Evolutionary conservation across 257 asterid genomes (phyloP), one percentile per base, ranked within the genome.

Genomic region (Linderniella brevidens): DNA sequence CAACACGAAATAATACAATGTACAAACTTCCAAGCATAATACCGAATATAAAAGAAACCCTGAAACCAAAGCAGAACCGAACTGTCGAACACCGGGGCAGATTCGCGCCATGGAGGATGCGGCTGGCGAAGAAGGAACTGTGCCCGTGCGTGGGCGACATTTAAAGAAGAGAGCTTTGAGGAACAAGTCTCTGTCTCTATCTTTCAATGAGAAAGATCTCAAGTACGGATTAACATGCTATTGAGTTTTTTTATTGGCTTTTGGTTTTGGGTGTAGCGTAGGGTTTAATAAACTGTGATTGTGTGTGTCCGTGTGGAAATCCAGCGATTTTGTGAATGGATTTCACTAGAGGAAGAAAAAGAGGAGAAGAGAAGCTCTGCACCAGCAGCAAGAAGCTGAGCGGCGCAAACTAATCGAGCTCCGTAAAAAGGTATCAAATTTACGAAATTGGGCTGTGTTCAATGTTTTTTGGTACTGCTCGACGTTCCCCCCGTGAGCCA

Each of bases 331-430:
- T 35, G 96, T 88, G 35, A 69, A 85, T 65, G 98, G 98, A 61
- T 85, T 88, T 61, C 98, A 88, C 66, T 80, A 90, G 83, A 76
- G 98, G 64, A 85, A 85, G 82, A 90, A 90, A 87, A 85, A 85
- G 87, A 75, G 96, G 71, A 78, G 98, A 71, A 85, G 62, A n/a
- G n/a, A n/a, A n/a, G n/a, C n/a, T n/a, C n/a, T n/a, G n/a, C n/a
- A n/a, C n/a, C n/a, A n/a, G n/a, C 64, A 74, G 51, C 92, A 75
- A 53, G 82, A 66, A 53, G 85, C 90, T 5, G 68, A 52, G 9
- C 68, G 98, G 36, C 67, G 87, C 17, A 88, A 76, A 61, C 90
- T 80, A 35, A 76, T 88, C 41, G 96, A 88, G 65, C 72, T 40
- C 48, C 93, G 94, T 51, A 85, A 85, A 71, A 74, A 85, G 96